Percentiles rank a stretch among this genome's conserved stretches.
Conservation (phyloP, 495 filamentous ascomycete genomes). For the Penicillium longicatenatum region DNA sequence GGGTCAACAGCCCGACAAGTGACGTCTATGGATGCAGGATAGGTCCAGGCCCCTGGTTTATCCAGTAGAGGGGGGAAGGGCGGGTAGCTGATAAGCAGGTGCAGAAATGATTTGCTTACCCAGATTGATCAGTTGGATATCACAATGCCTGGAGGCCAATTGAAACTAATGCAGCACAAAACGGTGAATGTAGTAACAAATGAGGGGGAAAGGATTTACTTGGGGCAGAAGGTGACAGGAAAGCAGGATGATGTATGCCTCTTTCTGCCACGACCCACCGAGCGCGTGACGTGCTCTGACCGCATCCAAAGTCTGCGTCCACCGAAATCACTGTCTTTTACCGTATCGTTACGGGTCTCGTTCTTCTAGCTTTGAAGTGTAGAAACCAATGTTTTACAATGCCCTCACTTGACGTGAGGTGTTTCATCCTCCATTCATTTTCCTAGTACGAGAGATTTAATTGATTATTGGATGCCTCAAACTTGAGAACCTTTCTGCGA, state of each 20-base stretch:
- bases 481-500: constrained; percentile 14
- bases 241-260: constrained; percentile 45
- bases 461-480: neutral
- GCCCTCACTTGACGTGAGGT: neutral
- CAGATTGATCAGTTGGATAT: constrained; percentile 14
- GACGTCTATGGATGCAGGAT: constrained; percentile 21
- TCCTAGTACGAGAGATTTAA: neutral
- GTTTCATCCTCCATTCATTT: neutral
- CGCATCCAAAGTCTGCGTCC: constrained; percentile 19
- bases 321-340: neutral
- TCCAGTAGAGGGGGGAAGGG: constrained; percentile 6
- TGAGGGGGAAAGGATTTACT: constrained; percentile 15
- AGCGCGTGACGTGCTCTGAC: constrained; percentile 48
- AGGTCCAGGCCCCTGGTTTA: constrained; percentile 4
- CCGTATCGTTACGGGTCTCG: neutral
- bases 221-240: constrained; percentile 24
- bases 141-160: constrained; percentile 11
- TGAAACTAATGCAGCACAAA: constrained; percentile 9
- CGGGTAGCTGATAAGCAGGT: constrained; percentile 25
- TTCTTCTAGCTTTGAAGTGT: neutral
- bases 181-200: constrained; percentile 8
- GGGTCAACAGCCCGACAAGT: constrained; percentile 6
- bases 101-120: constrained; percentile 27
- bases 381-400: neutral
- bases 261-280: constrained; percentile 45